Base-by-base conservation (phyloP, 192 early-diverging fungal species). In the Mortierella claussenii region DNA sequence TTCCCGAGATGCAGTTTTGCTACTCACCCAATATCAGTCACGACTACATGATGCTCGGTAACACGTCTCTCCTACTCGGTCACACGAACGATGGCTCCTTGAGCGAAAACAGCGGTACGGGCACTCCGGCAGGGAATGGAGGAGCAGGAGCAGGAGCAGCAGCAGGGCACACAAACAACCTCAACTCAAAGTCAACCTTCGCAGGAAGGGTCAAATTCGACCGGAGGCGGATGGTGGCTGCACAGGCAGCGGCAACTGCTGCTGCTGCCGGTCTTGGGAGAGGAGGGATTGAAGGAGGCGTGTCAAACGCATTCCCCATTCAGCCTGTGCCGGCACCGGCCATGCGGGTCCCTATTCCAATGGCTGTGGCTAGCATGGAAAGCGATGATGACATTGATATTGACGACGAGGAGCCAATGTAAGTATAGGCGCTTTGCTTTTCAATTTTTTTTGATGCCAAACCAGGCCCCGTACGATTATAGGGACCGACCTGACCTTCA, bases 361-460 rank as follows among this genome's bases (percentile, higher is more conserved):
- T 58, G 68, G 70, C 43, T 4, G 44, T 49, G 0, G 73, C 64
- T 3, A 81, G 70, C 43, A 60, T 79, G 24, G 88, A 92, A 33
- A 88, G 87, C 54, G 88, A 89, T 55, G 86, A 88, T 49, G 87
- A 84, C 31, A 90, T 86, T 36, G 84, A 89, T 46, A 54, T 89
- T 8, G 90, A 91, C 33, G 87, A 86, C 34, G 87, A 89, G 43
- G 90, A 90, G 27, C 86, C 53, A 51, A 32, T 59, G 81, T 82
- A 79, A 50, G 70, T 31, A 27, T 11, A 32, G 31, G n/a, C 33
- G 30, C 30, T 49, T 63, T 10, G 2, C 44, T 32, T 9, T 60
- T 45, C 32, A 27, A n/a, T 49, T 52, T 21, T 60, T 36, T 45
- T 34, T n/a, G n/a, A n/a, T n/a, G n/a, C n/a, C n/a, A n/a, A n/a